These are phyloP conservation scores for Coemansia sp. DNA, from an alignment of 192 early-diverging fungal species.

Conservation along the genomic window DNA sequence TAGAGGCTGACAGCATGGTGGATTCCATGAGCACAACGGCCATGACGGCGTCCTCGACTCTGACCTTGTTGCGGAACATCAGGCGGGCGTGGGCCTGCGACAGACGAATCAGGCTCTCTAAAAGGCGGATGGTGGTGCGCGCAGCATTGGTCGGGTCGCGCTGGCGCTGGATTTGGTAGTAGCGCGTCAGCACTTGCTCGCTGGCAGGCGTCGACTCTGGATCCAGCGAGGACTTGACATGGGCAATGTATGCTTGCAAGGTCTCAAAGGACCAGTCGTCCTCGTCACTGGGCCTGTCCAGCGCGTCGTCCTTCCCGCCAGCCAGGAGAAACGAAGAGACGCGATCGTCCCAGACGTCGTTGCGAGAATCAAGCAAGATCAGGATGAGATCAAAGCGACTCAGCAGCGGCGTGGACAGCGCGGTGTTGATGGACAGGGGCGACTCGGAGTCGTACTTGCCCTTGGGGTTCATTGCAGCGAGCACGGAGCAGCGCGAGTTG, in stretches of 20 bases:
- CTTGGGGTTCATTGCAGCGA: conserved; percentile 76
- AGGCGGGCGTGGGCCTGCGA: conserved; percentile 61
- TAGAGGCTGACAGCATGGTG: conserved; percentile 56
- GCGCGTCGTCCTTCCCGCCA: conserved; percentile 12
- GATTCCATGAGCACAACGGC: conserved; percentile 60
- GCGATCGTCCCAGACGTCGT: conserved; percentile 63
- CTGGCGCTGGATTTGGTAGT: conserved; percentile 70
- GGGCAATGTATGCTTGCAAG: conserved; percentile 65
- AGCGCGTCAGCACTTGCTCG: conserved; percentile 59
- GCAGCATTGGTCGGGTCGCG: conserved; percentile 62
- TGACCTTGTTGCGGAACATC: conserved; percentile 59
- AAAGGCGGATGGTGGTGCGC: conserved; percentile 64
- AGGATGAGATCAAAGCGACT: conserved; percentile 74
- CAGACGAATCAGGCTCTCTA: conserved; percentile 62
- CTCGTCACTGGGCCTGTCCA: background rate
- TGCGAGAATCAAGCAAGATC: conserved; percentile 61
- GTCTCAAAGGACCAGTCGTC: conserved; percentile 57
- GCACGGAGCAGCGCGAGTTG: conserved; percentile 71
- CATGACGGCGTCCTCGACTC: conserved; percentile 58
- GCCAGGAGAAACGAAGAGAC: conserved; percentile 52
- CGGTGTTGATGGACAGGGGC: conserved; percentile 63
- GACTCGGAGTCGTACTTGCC: conserved; percentile 64
- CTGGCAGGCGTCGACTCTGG: conserved; percentile 59
- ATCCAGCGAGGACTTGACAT: conserved; percentile 53
- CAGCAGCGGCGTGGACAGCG: conserved; percentile 60